Conservation (phyloP, 768 basidiomycete species). For the Lyophyllum atratum region DNA sequence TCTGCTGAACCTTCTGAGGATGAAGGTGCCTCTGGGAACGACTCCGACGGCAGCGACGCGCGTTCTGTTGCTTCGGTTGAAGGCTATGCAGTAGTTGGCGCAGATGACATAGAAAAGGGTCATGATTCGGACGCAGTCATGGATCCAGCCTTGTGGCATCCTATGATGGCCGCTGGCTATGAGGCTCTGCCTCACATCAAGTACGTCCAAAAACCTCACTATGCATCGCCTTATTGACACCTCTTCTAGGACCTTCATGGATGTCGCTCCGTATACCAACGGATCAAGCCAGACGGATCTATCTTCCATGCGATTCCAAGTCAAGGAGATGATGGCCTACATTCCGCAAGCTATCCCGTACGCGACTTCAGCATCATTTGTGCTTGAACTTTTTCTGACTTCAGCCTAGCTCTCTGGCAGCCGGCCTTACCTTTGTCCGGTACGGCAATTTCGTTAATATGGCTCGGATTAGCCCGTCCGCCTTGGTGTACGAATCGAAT, state of each 20-base stretch:
- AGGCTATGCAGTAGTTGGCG: neutral
- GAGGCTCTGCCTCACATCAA: neutral
- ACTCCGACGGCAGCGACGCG: neutral
- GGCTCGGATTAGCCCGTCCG: slow-evolving; percentile 1
- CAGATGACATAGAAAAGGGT: neutral
- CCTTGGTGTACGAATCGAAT: neutral
- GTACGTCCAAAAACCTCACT: neutral
- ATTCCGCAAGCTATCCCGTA: neutral
- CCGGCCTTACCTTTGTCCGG: slow-evolving; percentile 3
- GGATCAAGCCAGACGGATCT: neutral
- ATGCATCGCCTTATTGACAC: neutral
- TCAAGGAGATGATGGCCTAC: neutral
- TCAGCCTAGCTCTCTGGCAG: neutral
- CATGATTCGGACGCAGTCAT: neutral
- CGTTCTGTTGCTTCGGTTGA: neutral
- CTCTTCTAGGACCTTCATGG: neutral
- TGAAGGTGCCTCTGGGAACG: neutral
- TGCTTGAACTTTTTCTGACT: neutral
- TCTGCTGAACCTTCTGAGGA: neutral
- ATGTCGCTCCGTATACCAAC: neutral
- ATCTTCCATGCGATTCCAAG: neutral
- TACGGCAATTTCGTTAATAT: slow-evolving; percentile 3
- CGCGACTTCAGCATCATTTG: neutral
- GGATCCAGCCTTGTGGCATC: neutral
- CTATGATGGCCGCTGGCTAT: neutral